Evolutionary conservation across 2,329 filamentous ascomycete genomes (phyloP).

Genomic region (Colletotrichum zoysiae): DNA sequence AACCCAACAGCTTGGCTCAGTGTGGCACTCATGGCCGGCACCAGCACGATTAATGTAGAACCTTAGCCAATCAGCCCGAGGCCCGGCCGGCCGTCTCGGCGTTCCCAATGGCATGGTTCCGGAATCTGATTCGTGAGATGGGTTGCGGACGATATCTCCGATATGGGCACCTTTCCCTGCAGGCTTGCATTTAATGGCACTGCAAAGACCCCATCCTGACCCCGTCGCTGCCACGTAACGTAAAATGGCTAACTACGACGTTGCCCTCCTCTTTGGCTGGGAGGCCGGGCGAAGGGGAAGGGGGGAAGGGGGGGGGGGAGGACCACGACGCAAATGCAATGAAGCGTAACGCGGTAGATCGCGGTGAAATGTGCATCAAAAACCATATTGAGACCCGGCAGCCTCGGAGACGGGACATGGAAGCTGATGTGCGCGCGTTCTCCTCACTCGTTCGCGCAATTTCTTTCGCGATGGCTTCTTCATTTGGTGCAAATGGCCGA

Average conservation of each 20-base stretch:
- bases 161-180: constrained; percentile 30
- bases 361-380: constrained; percentile 5
- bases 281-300: neutral
- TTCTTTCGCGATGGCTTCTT: neutral
- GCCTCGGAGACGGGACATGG: neutral
- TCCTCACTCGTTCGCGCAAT: too few relatives aligned
- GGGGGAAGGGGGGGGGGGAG: neutral
- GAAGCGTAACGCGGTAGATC: constrained; percentile 19
- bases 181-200: constrained; percentile 22
- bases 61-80: constrained; percentile 23
- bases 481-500: neutral
- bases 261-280: neutral
- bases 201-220: neutral
- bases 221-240: constrained; percentile 13
- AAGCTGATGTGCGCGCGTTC: neutral
- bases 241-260: constrained; percentile 10
- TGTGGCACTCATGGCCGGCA: constrained; percentile 25
- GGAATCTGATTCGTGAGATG: constrained; percentile 37
- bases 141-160: constrained; percentile 32
- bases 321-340: neutral
- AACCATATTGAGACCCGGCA: neutral
- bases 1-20: constrained; percentile 34
- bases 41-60: constrained; percentile 26
- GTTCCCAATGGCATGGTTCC: constrained; percentile 39
- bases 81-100: constrained; percentile 28